These are phyloP conservation scores for Dryadomyces sulphureus DNA, from an alignment of 2,329 filamentous ascomycete genomes.

Conservation along the genomic window DNA sequence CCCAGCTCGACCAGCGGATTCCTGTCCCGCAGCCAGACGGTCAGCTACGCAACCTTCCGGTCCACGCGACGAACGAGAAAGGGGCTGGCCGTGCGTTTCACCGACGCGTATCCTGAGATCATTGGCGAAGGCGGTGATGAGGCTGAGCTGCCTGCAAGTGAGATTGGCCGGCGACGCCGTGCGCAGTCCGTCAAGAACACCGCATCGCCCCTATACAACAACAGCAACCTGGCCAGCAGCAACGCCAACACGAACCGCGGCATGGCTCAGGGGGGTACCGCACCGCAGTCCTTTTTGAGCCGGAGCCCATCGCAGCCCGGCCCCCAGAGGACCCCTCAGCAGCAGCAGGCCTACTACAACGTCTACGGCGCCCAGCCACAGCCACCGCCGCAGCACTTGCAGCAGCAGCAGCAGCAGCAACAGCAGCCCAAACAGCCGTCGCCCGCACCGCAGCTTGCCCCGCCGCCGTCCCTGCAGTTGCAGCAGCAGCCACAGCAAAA, in stretches of 20 bases:
- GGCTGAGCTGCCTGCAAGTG: constrained; percentile 53
- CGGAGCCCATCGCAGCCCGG: neutral
- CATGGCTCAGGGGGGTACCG: neutral
- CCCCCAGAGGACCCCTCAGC: neutral
- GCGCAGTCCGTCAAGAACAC: constrained; percentile 8
- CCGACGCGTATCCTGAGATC: constrained; percentile 55
- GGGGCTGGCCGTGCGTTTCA: constrained; percentile 61
- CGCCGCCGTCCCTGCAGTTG: neutral
- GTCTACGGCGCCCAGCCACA: neutral
- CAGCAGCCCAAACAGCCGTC: constrained; percentile 1
- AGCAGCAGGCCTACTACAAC: neutral
- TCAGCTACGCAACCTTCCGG: constrained; percentile 8
- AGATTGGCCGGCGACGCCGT: constrained; percentile 50
- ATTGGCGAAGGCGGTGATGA: constrained; percentile 92
- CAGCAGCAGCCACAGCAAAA: constrained; percentile 30
- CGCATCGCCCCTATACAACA: neutral
- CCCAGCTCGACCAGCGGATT: constrained; percentile 29
- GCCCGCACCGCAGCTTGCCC: no score
- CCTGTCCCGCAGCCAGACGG: constrained; percentile 27
- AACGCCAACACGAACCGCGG: neutral
- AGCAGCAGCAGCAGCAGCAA: constrained; percentile 14
- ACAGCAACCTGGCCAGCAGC: no score
- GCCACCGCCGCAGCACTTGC: constrained; percentile 1
- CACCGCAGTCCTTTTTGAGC: neutral
- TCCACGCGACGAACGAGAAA: constrained; percentile 28